Base-by-base conservation (phyloP, 2,329 filamentous ascomycete species). In the Exserohilum rostratum region DNA sequence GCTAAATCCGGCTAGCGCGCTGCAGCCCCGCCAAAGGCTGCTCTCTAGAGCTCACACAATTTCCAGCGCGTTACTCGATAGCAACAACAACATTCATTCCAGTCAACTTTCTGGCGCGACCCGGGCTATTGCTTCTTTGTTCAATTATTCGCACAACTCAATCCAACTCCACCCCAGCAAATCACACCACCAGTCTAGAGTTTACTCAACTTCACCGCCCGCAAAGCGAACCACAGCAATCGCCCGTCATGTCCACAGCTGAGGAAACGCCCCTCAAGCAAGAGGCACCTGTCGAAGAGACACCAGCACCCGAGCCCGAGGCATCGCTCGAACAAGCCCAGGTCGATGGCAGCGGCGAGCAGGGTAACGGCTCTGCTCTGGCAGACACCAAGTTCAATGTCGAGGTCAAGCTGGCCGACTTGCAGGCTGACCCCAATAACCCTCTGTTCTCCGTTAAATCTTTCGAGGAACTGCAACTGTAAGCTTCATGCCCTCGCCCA, bases 381-480 rank as follows among this genome's bases (percentile, higher is more conserved):
- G 77, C 85, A 18, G 90, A 97, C 75, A 87, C 87, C 3, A 87
- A 90, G 54, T 96, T 90, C 77, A 89, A 95, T 64, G 93, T 99
- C 63, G 89, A 96, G 70, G 91, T 99, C 66, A 95, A 93, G 76
- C 85, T 98, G 55, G 93, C 89, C 67, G 92, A 96, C 71, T 83
- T 96, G 49, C 92, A 97, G 77, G 85, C 87, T 27, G 91, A 97
- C 71, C 87, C 90, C 10, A 89, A 91, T 68, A 93, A 92, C 71
- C 93, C 93, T 10, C 85, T 98, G 20, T 95, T 87, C 75, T 97
- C 93, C 3, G 88, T 89, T 45, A 89, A 88, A 65, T 86, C 84
- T 1, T 99, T 97, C 74, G 86, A 95, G 63, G 87, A 97, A 61
- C 85, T 98, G 52, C 87, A 90, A 64, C 82, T 99, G 90, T 96